These are phyloP conservation scores for Phytophthora ramorum DNA, from an alignment of 352 stramenopile genomes.

Conservation along the genomic window DNA sequence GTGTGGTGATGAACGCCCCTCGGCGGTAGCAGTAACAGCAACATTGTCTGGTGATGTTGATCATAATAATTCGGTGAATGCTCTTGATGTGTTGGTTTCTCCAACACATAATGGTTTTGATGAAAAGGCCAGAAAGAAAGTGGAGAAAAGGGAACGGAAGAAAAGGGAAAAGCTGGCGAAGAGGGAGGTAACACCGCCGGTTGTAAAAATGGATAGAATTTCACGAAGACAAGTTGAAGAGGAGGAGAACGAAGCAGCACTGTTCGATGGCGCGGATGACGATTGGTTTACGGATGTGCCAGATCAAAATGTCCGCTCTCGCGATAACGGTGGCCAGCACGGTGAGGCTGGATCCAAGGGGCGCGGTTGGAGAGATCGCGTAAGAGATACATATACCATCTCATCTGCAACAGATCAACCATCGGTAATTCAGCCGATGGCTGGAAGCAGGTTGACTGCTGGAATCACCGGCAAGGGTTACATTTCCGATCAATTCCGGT, in stretches of 20 bases:
- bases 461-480: constrained; percentile 38
- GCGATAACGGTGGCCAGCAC: constrained; percentile 16
- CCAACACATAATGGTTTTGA: constrained; percentile 8
- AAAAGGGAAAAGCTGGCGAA: constrained; percentile 24
- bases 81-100: too few species aligned
- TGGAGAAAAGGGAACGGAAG: constrained; percentile 24
- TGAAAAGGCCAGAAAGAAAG: constrained; percentile 27
- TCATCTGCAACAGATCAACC: constrained; percentile 14
- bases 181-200: neutral
- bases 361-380: constrained; percentile 37
- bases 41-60: constrained; percentile 4
- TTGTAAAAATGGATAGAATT: neutral
- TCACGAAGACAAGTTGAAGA: neutral
- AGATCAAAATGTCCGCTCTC: constrained; percentile 8
- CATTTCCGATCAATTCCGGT: constrained; percentile 47
- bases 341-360: constrained; percentile 27
- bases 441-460: constrained; percentile 19
- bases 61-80: constrained; percentile 12
- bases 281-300: constrained; percentile 71
- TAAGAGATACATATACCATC: constrained; percentile 38
- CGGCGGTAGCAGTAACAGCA: constrained; percentile 4
- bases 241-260: constrained; percentile 2
- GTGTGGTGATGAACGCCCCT: constrained; percentile 9
- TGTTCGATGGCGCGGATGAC: constrained; percentile 66
- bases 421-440: constrained; percentile 13